Percentiles rank a stretch among this genome's conserved stretches.
These are phyloP conservation scores for Inonotus hispidus DNA, from an alignment of 1,284 basidiomycete genomes.

Conservation along the genomic window DNA sequence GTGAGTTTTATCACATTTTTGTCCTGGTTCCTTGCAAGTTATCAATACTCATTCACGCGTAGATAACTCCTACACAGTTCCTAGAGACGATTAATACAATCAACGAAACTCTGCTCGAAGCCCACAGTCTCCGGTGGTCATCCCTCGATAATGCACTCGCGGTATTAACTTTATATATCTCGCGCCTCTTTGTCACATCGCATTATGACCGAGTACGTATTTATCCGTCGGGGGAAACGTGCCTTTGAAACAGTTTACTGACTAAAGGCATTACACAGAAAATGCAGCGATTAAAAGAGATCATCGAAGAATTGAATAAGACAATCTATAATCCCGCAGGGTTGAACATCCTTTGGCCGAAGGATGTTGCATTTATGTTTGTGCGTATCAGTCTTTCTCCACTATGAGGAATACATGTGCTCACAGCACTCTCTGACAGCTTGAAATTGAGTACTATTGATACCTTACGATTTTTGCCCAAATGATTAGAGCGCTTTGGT, in stretches of 20 bases:
- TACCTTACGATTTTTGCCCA: neutral
- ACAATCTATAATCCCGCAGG: constrained; percentile 75
- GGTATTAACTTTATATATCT: constrained; percentile 72
- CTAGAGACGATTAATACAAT: constrained; percentile 80
- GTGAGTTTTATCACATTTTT: constrained; percentile 40
- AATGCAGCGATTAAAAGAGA: constrained; percentile 59
- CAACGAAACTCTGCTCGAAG: constrained; percentile 76
- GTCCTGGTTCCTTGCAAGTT: constrained; percentile 1
- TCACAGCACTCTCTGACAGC: constrained; percentile 1
- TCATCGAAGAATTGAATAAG: constrained; percentile 62
- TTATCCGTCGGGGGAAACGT: neutral
- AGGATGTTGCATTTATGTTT: constrained; percentile 76
- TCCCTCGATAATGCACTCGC: constrained; percentile 65
- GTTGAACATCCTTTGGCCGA: constrained; percentile 77
- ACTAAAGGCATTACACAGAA: constrained; percentile 43
- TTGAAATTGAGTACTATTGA: constrained; percentile 19
- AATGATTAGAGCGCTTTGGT: neutral
- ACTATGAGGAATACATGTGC: neutral
- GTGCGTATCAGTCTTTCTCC: constrained; percentile 45
- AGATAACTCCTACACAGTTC: constrained; percentile 82
- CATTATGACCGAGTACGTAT: constrained; percentile 71
- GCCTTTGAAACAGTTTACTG: neutral
- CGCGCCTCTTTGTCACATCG: constrained; percentile 51
- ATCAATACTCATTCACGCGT: constrained; percentile 2
- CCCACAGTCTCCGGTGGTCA: constrained; percentile 61